These are phyloP conservation scores for Myriosclerotinia curreyana DNA, from an alignment of 2,329 filamentous ascomycete species.

Conservation along the genomic window DNA sequence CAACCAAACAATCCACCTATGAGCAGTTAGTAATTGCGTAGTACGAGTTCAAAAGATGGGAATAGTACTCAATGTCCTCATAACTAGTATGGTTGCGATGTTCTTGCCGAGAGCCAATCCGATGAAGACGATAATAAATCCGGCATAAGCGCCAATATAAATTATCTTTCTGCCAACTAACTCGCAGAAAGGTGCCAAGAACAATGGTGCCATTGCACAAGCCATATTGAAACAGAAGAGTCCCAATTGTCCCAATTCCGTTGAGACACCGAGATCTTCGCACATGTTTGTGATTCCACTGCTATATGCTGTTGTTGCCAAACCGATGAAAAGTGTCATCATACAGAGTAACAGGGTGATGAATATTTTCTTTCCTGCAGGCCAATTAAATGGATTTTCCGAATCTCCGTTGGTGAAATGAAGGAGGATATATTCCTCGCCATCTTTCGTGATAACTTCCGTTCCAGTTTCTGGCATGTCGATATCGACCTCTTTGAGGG, in stretches of 20 bases:
- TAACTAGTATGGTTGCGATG: constrained; percentile 69
- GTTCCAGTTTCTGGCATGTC: constrained; percentile 50
- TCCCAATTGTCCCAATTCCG: constrained; percentile 47
- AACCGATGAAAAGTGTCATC: constrained; percentile 54
- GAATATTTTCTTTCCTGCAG: constrained; percentile 44
- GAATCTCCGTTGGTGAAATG: constrained; percentile 47
- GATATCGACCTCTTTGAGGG: constrained; percentile 45
- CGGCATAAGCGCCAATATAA: constrained; percentile 59
- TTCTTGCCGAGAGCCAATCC: constrained; percentile 70
- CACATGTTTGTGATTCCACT: constrained; percentile 49
- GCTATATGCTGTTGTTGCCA: constrained; percentile 53
- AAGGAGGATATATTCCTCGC: constrained; percentile 46
- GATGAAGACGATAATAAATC: constrained; percentile 44
- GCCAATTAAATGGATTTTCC: constrained; percentile 54
- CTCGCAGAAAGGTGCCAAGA: constrained; percentile 80
- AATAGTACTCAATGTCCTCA: constrained; percentile 50
- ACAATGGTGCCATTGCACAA: constrained; percentile 77
- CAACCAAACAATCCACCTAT: constrained; percentile 63
- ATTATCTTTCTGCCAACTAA: constrained; percentile 81
- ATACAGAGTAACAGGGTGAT: constrained; percentile 48
- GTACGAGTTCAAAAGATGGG: constrained; percentile 36
- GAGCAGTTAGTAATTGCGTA: neutral
- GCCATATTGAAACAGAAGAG: constrained; percentile 77
- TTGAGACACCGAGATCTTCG: constrained; percentile 44
- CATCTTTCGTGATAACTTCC: constrained; percentile 44